Percentiles rank a stretch among this genome's conserved stretches.
These are phyloP conservation scores for Pleomassaria siparia DNA, from an alignment of 2,329 filamentous ascomycete species.

Conservation along the genomic window DNA sequence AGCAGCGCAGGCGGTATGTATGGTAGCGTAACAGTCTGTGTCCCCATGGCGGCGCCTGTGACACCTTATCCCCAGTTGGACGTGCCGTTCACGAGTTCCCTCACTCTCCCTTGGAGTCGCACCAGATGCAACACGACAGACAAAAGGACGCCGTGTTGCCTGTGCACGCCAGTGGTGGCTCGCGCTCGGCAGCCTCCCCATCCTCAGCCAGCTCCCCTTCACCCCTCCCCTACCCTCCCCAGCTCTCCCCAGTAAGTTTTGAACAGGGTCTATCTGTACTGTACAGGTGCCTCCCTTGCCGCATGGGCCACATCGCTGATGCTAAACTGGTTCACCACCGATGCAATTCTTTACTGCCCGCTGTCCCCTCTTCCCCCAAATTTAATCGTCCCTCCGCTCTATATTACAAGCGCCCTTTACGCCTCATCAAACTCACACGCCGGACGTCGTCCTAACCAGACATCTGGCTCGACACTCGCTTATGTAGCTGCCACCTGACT, in stretches of 20 bases:
- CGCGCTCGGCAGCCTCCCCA: slow-evolving; percentile 31
- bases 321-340: slow-evolving; percentile 30
- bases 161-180: too few species aligned
- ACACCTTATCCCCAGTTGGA: slow-evolving; percentile 20
- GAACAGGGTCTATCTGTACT: too few species aligned
- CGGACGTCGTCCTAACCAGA: slow-evolving; percentile 18
- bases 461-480: slow-evolving; percentile 25
- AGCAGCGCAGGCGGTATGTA: too few species aligned
- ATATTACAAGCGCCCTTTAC: slow-evolving; percentile 23
- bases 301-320: slow-evolving; percentile 16
- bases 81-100: slow-evolving; percentile 26
- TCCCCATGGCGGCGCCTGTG: slow-evolving; percentile 31
- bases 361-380: neutral
- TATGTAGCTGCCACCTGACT: slow-evolving; percentile 32
- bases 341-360: slow-evolving; percentile 15
- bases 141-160: slow-evolving; percentile 23
- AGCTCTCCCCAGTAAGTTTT: too few species aligned
- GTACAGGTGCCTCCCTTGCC: slow-evolving; percentile 33
- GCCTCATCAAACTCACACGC: slow-evolving; percentile 25
- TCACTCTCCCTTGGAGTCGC: slow-evolving; percentile 31
- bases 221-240: too few species aligned
- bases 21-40: slow-evolving; percentile 39
- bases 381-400: slow-evolving; percentile 17
- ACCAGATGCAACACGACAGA: slow-evolving; percentile 27
- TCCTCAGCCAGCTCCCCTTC: slow-evolving; percentile 22